Conservation (phyloP, 805 yeast species). For the Starmerella scarabaei region DNA sequence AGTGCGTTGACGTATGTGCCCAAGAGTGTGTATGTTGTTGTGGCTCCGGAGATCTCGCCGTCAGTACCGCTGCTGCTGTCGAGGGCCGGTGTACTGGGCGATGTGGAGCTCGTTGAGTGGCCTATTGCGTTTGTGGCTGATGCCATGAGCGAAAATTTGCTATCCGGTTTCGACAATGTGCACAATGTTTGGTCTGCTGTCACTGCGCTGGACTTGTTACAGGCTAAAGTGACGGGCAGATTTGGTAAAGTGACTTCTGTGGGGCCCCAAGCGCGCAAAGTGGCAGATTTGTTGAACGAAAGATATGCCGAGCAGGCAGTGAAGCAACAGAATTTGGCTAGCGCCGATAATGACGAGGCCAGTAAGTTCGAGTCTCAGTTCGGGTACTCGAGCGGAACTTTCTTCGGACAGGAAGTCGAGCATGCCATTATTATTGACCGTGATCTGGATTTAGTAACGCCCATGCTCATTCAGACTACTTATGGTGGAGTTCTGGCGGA, state of each 20-base stretch:
- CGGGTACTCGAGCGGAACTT: conserved; percentile 21
- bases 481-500: conserved; percentile 78
- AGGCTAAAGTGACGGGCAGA: conserved; percentile 27
- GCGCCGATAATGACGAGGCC: not conserved
- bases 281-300: conserved; percentile 27
- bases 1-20: not conserved
- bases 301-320: conserved; percentile 12
- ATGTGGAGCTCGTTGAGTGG: conserved; percentile 34
- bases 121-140: conserved; percentile 13
- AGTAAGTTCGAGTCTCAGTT: conserved; percentile 21
- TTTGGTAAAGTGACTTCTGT: conserved; percentile 45
- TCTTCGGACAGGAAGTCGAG: conserved; percentile 27
- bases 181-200: conserved; percentile 29
- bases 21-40: not conserved
- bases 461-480: conserved; percentile 61
- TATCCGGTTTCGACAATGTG: conserved; percentile 5
- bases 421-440: conserved; percentile 74
- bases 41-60: conserved; percentile 12
- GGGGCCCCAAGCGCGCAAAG: conserved; percentile 43
- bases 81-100: conserved; percentile 32
- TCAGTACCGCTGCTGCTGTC: conserved; percentile 23
- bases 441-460: conserved; percentile 57
- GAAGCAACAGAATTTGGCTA: not conserved
- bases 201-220: conserved; percentile 36
- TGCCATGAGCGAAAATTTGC: conserved; percentile 4